A percentile compares a stretch with the other conserved stretches of the same genome.
These are phyloP conservation scores for Alternaria sp. DNA, from an alignment of 2,329 filamentous ascomycete species.

Conservation along the genomic window DNA sequence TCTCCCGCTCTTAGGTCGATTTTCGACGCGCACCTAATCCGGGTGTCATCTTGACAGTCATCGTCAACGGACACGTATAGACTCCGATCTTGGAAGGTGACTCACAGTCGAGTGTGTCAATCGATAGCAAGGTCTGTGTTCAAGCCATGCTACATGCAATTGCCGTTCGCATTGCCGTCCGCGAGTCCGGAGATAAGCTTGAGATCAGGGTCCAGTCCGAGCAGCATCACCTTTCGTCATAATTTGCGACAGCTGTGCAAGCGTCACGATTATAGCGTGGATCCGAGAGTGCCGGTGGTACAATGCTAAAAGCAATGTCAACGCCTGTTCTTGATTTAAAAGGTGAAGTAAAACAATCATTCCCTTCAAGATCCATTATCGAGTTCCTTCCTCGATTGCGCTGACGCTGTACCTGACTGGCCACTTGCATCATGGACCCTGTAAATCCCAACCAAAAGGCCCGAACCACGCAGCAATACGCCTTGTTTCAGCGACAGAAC, in stretches of 20 bases:
- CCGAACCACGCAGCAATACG: slow-evolving; percentile 61
- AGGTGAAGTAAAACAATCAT: background rate
- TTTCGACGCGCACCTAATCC: background rate
- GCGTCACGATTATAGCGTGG: slow-evolving; percentile 13
- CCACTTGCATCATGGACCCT: slow-evolving; percentile 51
- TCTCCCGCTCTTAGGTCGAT: background rate
- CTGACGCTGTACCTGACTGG: background rate
- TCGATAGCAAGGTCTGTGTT: background rate
- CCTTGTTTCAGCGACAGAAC: slow-evolving; percentile 61
- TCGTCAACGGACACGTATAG: background rate
- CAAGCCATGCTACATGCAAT: background rate
- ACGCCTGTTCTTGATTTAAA: background rate
- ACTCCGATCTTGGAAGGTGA: background rate
- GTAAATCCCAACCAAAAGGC: slow-evolving; percentile 59
- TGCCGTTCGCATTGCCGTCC: background rate
- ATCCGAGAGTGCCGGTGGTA: background rate
- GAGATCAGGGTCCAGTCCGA: slow-evolving; percentile 6
- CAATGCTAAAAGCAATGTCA: background rate
- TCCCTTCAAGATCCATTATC: background rate
- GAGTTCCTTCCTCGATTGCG: background rate
- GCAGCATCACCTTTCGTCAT: slow-evolving; percentile 16
- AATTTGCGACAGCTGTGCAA: slow-evolving; percentile 1
- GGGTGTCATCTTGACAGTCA: background rate
- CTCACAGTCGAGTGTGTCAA: background rate
- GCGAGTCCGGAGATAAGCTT: slow-evolving; percentile 9